Evolutionary conservation across 2,329 filamentous ascomycete genomes (phyloP).

Genomic region (Aspergillus eucalypticola): DNA sequence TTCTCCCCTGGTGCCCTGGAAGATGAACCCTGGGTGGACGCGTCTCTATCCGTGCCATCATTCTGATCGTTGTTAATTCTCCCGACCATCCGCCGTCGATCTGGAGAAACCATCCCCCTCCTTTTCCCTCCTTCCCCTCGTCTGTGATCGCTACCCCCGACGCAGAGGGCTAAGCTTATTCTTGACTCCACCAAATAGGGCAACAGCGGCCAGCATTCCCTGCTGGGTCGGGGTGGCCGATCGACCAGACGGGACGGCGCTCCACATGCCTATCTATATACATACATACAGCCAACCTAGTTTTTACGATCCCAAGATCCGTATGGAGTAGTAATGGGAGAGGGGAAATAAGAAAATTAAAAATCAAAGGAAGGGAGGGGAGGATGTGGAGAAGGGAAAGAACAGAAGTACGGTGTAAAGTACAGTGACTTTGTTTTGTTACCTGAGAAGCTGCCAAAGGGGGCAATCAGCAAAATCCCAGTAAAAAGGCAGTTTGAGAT

Average conservation of each 20-base stretch:
- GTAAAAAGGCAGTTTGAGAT: not conserved
- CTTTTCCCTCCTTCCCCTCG: not conserved
- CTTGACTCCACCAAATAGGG: conserved; percentile 22
- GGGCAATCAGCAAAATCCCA: not conserved
- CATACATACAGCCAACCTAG: not conserved
- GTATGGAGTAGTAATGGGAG: not conserved
- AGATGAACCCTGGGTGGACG: not conserved
- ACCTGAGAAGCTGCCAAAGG: too few species aligned
- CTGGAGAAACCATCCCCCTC: not conserved
- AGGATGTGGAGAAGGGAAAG: not conserved
- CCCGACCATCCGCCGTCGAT: conserved; percentile 6
- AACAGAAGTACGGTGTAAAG: not conserved
- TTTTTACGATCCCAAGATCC: not conserved
- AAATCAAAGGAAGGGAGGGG: too few species aligned
- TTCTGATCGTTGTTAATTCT: not conserved
- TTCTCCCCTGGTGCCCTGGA: not conserved
- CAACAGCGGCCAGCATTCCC: conserved; percentile 14
- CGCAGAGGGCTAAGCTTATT: conserved; percentile 24
- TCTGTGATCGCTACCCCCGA: conserved; percentile 8
- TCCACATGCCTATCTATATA: conserved; percentile 12
- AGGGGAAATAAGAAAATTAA: not conserved
- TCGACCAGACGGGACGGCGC: conserved; percentile 11
- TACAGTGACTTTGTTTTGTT: not conserved
- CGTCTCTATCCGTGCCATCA: not conserved
- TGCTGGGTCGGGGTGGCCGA: conserved; percentile 16